Base-by-base conservation (phyloP, 1,284 basidiomycete species). In the Gomphus bonarii region DNA sequence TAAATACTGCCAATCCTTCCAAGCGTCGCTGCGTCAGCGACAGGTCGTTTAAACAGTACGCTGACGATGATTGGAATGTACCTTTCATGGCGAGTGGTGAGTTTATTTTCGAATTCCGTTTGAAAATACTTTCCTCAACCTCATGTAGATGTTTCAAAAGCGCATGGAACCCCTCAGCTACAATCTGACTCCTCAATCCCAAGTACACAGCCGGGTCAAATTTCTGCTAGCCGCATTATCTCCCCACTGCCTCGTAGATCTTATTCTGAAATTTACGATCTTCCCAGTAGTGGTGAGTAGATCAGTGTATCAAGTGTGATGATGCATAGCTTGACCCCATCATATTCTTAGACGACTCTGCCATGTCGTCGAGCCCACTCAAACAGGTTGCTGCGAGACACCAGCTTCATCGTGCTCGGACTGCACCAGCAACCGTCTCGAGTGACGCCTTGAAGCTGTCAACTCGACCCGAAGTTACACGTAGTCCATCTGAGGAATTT, bases 341-440 rank as follows among this genome's bases (percentile, higher is more conserved):
- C 35, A 8, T 20, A 3, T 1, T 31, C 12, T 18, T 46, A 57
- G 55, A 57, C n/a, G 55, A 57, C 35, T 1, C 22, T 55, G 14
- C 31, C 36, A 57, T 57, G 55, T 50, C 48, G 18, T 57, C 55
- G 25, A 57, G 55, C 16, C 55, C 55, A 22, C 25, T 57, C 7
- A 57, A 57, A 43, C 38, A 49, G 3, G 36, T 40, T 44, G 49
- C 49, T 7, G 47, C 47, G 22, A 18, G 54, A 46, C 55, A 35
- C 22, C 55, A 25, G 35, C 46, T 57, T n/a, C 46, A 43, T 28
- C 55, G 55, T 33, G 35, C 55, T n/a, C 28, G 16, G 14, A 57
- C 55, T 20, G n/a, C 36, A 5, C 55, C 47, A n/a, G n/a, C 22
- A 12, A 28, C 12, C 6, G 38, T n/a, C 22, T 31, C 36, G 18